A percentile compares a stretch with the other conserved stretches of the same genome.
Conservation (phyloP, 2,329 filamentous ascomycete species). For the Chaetomiaceae sp. region DNA sequence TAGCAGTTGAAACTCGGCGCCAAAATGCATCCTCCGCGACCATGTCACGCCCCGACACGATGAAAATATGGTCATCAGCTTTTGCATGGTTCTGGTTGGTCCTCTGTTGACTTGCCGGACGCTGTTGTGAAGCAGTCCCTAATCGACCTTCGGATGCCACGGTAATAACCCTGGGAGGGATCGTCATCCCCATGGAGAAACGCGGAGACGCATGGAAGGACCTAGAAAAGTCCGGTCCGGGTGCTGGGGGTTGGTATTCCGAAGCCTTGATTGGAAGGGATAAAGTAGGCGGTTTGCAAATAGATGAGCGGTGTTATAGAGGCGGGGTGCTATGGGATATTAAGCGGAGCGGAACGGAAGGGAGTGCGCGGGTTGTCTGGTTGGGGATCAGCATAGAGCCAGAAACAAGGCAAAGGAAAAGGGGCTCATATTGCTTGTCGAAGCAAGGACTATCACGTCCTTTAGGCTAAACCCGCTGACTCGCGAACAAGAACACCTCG, state of each 20-base stretch:
- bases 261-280: conserved; percentile 24
- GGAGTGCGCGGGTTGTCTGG: conserved; percentile 6
- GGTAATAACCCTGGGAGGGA: conserved; percentile 7
- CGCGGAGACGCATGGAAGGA: conserved; percentile 12
- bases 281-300: conserved; percentile 22
- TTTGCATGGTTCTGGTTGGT: conserved; percentile 18
- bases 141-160: conserved; percentile 7
- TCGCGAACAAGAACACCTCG: background rate
- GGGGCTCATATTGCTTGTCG: conserved; percentile 16
- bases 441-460: background rate
- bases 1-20: background rate
- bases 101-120: background rate
- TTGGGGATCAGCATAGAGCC: conserved; percentile 18
- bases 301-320: conserved; percentile 19
- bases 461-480: conserved; percentile 22
- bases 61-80: conserved; percentile 19
- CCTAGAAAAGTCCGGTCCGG: conserved; percentile 12
- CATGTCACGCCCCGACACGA: background rate
- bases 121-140: background rate
- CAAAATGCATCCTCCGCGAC: background rate
- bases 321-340: conserved; percentile 20
- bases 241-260: conserved; percentile 1
- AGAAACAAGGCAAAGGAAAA: conserved; percentile 15
- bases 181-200: conserved; percentile 3
- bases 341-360: conserved; percentile 22